Evolutionary conservation across 352 stramenopile genomes (phyloP).

Genomic region (Lagenidium giganteum): DNA sequence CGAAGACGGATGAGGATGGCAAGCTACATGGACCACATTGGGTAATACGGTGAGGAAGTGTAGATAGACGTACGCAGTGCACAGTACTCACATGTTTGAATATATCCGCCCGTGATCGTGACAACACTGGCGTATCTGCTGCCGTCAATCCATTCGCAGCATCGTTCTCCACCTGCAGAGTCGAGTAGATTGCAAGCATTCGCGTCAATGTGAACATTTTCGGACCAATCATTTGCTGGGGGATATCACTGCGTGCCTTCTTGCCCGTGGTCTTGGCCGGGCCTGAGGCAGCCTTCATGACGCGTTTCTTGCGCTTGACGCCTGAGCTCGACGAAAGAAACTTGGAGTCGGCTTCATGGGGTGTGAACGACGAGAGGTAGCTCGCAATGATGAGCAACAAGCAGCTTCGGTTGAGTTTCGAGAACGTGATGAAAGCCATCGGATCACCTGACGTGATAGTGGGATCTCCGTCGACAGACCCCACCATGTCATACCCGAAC

Average conservation of each 20-base stretch:
- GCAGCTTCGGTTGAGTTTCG: constrained; percentile 57
- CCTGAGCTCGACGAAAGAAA: constrained; percentile 66
- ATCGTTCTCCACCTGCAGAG: constrained; percentile 40
- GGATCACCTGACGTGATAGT: constrained; percentile 16
- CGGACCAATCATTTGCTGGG: constrained; percentile 53
- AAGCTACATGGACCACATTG: constrained; percentile 29
- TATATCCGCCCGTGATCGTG: constrained; percentile 54
- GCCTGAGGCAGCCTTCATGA: constrained; percentile 19
- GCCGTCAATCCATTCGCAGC: background rate
- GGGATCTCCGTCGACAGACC: background rate
- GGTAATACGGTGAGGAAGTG: background rate
- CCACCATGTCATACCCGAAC: constrained; percentile 59
- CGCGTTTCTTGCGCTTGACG: constrained; percentile 41
- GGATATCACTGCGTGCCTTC: constrained; percentile 23
- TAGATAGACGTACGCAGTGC: background rate
- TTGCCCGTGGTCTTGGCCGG: background rate
- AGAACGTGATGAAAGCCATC: constrained; percentile 45
- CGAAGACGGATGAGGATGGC: constrained; percentile 72
- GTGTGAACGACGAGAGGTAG: constrained; percentile 78
- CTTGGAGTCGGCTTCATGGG: constrained; percentile 61
- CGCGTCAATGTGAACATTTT: constrained; percentile 71
- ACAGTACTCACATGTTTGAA: constrained; percentile 54
- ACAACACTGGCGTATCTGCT: background rate
- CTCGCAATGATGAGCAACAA: constrained; percentile 67
- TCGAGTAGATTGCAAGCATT: constrained; percentile 75